Base-by-base conservation (phyloP, 768 basidiomycete genomes). In the Kwoniella dendrophila region DNA sequence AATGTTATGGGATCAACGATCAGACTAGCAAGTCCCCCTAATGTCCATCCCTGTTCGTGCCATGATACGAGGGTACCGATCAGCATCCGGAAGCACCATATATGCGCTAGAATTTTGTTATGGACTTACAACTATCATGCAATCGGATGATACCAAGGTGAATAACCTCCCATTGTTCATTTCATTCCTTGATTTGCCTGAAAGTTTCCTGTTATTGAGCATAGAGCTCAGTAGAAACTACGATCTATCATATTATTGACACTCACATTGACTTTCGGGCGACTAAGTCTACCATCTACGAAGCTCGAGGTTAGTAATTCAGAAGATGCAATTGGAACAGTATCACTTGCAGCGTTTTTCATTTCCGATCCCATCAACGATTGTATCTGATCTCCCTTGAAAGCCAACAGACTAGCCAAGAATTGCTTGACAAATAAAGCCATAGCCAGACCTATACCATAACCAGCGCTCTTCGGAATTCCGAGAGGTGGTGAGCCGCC, bases 101-200 rank as follows among this genome's bases (percentile, higher is more conserved):
- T 40, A 22, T 26, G 53, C 22, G 20, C 26, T 27, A 26, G 16
- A n/a, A 18, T 4, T 33, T 38, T 38, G 36, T 22, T 20, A 29
- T 45, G 22, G 3, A 38, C 58, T 38, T 20, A 50, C 58, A 18
- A 59, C n/a, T 26, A 30, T 38, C 16, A 10, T 27, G 44, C 49
- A 50, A 38, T 71, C 70, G 6, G 64, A 48, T 1, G 86, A 85
- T 6, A 89, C 86, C 81, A 88, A 83, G 0, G 87, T 89, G 11
- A 85, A 87, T 52, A 88, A 85, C 68, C 87, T 82, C 0, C 88
- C 88, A 41, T 85, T 85, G 24, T 82, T 84, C 68, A 88, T 86
- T 41, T 85, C 81, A 30, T 83, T 63, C n/a, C 86, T 82, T 7
- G 86, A 81, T 51, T 83, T 81, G 0, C 85, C 85, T 18, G 87